Base-by-base conservation (phyloP, 768 basidiomycete species). In the Rhodocollybia butyracea region DNA sequence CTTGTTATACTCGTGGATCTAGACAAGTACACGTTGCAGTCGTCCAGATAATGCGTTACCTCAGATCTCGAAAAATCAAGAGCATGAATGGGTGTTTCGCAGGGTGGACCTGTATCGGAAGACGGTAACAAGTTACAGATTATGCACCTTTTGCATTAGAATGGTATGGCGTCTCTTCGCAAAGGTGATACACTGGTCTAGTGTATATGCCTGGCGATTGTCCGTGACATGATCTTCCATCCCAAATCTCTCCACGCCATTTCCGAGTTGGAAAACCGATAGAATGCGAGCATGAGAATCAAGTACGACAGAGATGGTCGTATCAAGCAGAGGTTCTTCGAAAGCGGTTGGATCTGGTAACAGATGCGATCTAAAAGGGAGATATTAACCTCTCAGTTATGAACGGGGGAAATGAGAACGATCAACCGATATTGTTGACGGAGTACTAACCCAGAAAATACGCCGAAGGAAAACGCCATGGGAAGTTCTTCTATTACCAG, bases 331-430 rank as follows among this genome's bases (percentile, higher is more conserved):
- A 0, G 91, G 89, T 60, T 94, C 88, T 71, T 98, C 96, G 67
- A 96, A 97, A 1, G 92, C 77, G 0, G 92, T 89, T 1, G 94
- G 91, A 69, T 98, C 96, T 0, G 86, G 76, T 3, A 98, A 73
- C 10, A 95, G 66, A 24, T 81, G 75, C 46, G 80, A 79, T 30
- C 88, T 90, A 61, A 15, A n/a, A n/a, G 21, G n/a, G 57, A 53
- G 46, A 46, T 22, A 38, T 17, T 26, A 34, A 36, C 5, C 21
- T 21, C 32, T 24, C n/a, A 24, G 22, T 38, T 11, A 38, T 29
- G 3, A 26, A 29, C 21, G 11, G 38, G 21, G 34, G 31, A 46
- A 47, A 36, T 8, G 32, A 12, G 7, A 50, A 40, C 11, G 31
- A 24, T 15, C 13, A 46, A 15, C 3, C 22, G 40, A 56, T 42